Percentiles rank a stretch among this genome's conserved stretches.
Conservation (phyloP, 108 stramenopile genomes). For the Thalassiosira profunda region DNA sequence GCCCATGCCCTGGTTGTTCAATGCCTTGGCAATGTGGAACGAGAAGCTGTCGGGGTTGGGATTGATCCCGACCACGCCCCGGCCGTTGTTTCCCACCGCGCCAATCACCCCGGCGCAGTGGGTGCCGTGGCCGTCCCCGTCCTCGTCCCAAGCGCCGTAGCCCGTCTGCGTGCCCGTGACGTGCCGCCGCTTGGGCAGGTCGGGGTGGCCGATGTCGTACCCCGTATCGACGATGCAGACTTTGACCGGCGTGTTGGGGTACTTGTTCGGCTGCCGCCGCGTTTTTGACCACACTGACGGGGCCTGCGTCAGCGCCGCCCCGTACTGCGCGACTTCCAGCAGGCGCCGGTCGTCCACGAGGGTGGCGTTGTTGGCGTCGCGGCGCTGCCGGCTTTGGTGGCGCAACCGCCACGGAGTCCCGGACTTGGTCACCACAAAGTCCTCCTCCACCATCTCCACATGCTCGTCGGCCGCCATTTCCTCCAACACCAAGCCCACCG, state of each 20-base stretch:
- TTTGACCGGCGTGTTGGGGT: conserved; percentile 27
- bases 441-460: conserved; percentile 39
- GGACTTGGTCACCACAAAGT: background rate
- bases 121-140: conserved; percentile 58
- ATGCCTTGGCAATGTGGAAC: conserved; percentile 49
- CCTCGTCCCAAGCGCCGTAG: conserved; percentile 32
- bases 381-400: background rate
- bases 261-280: conserved; percentile 8
- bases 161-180: conserved; percentile 22
- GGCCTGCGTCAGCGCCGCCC: conserved; percentile 23
- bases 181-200: conserved; percentile 20
- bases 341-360: background rate
- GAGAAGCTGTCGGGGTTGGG: conserved; percentile 39
- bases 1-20: conserved; percentile 34
- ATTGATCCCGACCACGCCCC: conserved; percentile 61
- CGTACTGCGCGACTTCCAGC: conserved; percentile 25
- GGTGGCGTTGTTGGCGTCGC: background rate
- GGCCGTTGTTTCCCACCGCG: conserved; percentile 48
- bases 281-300: conserved; percentile 9
- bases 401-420: too few species aligned
- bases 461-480: conserved; percentile 24
- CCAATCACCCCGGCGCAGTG: conserved; percentile 74
- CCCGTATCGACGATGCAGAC: conserved; percentile 62
- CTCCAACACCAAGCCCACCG: conserved; percentile 3
- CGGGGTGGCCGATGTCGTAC: conserved; percentile 45